Conservation (phyloP, 768 basidiomycete genomes). For the Suillus fuscotomentosus region DNA sequence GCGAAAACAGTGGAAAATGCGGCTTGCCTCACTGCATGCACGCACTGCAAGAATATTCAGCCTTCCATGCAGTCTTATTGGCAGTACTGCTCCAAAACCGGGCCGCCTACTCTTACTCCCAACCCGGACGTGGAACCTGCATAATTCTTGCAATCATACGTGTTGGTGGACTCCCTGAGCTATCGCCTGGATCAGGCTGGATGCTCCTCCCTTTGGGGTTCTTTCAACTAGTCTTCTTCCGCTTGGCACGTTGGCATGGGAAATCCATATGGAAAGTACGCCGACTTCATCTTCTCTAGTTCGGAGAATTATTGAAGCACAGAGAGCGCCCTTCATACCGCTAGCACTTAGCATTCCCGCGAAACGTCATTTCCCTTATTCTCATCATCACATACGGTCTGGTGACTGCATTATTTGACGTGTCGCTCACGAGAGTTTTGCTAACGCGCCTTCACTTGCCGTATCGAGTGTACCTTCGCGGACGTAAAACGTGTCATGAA, state of each 20-base stretch:
- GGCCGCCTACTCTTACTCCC: neutral
- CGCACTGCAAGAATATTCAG: neutral
- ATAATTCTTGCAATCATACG: neutral
- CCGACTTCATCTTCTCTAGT: neutral
- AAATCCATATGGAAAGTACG: neutral
- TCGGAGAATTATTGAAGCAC: neutral
- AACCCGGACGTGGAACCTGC: neutral
- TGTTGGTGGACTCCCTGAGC: neutral
- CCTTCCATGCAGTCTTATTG: neutral
- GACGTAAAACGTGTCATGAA: constrained; percentile 1
- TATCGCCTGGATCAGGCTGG: neutral
- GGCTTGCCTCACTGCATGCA: neutral
- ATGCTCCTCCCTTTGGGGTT: neutral
- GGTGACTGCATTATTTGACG: neutral
- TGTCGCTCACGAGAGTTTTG: neutral
- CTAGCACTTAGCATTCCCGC: neutral
- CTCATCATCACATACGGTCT: neutral
- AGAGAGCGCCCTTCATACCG: neutral
- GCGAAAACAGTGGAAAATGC: neutral
- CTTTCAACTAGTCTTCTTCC: neutral
- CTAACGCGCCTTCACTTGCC: neutral
- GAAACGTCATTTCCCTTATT: neutral
- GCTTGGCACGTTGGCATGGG: neutral
- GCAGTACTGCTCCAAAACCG: neutral
- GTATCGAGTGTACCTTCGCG: neutral